phyloP scores from a whole-genome alignment of 2,329 filamentous ascomycete genomes.

The Sporothrix globosa region DNA sequence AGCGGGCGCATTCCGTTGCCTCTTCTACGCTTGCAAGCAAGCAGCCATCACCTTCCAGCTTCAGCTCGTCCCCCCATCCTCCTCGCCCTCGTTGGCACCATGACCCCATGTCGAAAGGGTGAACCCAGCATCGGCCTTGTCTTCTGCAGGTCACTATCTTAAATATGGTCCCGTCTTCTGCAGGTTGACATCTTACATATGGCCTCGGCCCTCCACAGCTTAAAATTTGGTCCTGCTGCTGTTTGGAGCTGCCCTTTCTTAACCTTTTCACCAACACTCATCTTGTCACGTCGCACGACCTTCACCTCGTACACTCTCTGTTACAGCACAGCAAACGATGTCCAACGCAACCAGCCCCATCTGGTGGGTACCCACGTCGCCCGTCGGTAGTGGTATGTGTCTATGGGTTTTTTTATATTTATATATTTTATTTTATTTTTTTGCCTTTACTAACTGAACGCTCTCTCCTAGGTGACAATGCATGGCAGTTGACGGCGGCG shows the following conservation, averaged over 20 bases:
- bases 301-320: neutral
- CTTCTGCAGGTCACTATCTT: neutral
- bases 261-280: neutral
- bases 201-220: too few relatives aligned
- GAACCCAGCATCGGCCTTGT: too few relatives aligned
- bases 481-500: constrained; percentile 57
- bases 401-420: neutral
- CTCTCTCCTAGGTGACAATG: constrained; percentile 50
- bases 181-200: too few relatives aligned
- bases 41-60: too few relatives aligned
- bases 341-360: constrained; percentile 23
- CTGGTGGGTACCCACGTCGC: constrained; percentile 29
- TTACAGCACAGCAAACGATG: neutral
- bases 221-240: too few relatives aligned
- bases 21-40: too few relatives aligned
- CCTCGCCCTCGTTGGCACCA: too few relatives aligned
- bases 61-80: too few relatives aligned
- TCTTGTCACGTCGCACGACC: neutral
- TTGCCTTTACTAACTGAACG: neutral
- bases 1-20: too few relatives aligned
- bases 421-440: too few relatives aligned
- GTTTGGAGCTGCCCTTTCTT: neutral
- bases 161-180: neutral
- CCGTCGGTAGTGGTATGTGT: constrained; percentile 27
- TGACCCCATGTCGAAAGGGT: too few relatives aligned